Conservation (phyloP, 768 basidiomycete species). For the Pulveroboletus sp. region DNA sequence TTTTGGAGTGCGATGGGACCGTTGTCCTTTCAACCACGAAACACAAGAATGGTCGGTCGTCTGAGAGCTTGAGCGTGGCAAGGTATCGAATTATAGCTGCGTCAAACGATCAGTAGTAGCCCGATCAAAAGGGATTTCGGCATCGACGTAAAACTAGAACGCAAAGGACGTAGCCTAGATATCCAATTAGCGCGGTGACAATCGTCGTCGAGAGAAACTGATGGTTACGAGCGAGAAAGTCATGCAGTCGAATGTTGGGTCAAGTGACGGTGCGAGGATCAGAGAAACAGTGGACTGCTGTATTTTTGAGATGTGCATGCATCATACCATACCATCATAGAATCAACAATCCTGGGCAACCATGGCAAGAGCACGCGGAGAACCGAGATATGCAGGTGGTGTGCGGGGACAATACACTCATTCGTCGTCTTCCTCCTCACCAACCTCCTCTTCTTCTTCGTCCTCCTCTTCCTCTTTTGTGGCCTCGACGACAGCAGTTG, state of each 20-base stretch:
- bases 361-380: constrained; percentile 22
- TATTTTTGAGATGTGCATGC: constrained; percentile 32
- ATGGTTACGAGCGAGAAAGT: background rate
- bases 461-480: constrained; percentile 70
- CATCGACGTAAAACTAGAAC: background rate
- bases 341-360: constrained; percentile 14
- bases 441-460: constrained; percentile 65
- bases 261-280: background rate
- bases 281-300: constrained; percentile 17
- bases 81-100: background rate
- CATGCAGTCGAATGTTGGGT: background rate
- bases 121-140: background rate
- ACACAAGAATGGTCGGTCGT: constrained; percentile 12
- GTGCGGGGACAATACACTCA: constrained; percentile 19
- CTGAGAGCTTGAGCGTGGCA: background rate
- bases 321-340: constrained; percentile 40
- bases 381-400: constrained; percentile 14
- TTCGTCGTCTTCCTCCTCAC: constrained; percentile 50
- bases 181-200: background rate
- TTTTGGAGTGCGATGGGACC: constrained; percentile 18
- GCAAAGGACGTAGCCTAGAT: too few species aligned
- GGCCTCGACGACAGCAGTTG: constrained; percentile 82
- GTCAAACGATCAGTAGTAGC: background rate
- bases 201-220: background rate
- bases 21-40: constrained; percentile 18